These are phyloP conservation scores for Alternaria conjuncta DNA, from an alignment of 2,329 filamentous ascomycete species.

Conservation along the genomic window DNA sequence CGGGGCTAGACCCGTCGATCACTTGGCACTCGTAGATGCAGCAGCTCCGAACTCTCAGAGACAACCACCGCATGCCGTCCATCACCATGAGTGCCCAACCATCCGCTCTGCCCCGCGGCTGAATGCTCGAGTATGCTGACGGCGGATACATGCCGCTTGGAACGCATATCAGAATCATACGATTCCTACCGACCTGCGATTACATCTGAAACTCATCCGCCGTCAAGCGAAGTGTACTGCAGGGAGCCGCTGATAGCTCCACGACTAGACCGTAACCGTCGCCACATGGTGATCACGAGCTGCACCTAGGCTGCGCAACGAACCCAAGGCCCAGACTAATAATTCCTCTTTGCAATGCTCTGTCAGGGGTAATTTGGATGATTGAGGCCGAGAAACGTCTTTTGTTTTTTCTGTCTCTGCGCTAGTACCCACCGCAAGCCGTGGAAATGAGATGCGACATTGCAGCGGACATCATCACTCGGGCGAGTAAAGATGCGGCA, in stretches of 20 bases:
- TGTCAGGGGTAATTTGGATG: not conserved
- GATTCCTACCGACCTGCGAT: conserved; percentile 7
- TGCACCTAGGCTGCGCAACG: conserved; percentile 13
- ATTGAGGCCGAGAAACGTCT: not conserved
- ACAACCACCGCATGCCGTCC: not conserved
- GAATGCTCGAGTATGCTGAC: not conserved
- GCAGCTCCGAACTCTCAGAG: not conserved
- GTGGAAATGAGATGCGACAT: conserved; percentile 2
- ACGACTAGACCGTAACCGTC: conserved; percentile 1
- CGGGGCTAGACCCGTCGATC: conserved; percentile 15
- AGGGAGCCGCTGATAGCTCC: conserved; percentile 15
- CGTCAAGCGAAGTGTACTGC: conserved; percentile 13
- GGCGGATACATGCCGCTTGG: conserved; percentile 3
- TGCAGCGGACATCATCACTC: not conserved
- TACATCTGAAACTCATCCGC: conserved; percentile 13
- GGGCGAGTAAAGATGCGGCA: not conserved
- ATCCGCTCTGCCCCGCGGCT: conserved; percentile 10
- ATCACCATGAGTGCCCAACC: not conserved
- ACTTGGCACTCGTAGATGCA: not conserved
- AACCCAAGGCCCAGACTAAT: not conserved
- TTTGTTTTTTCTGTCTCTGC: conserved; percentile 2
- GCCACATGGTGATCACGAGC: not conserved
- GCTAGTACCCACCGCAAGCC: not conserved
- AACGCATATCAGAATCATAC: conserved; percentile 6
- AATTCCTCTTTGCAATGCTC: not conserved